Evolutionary conservation across 163 green algal species (phyloP).

Genomic region (Volvox carteri): DNA sequence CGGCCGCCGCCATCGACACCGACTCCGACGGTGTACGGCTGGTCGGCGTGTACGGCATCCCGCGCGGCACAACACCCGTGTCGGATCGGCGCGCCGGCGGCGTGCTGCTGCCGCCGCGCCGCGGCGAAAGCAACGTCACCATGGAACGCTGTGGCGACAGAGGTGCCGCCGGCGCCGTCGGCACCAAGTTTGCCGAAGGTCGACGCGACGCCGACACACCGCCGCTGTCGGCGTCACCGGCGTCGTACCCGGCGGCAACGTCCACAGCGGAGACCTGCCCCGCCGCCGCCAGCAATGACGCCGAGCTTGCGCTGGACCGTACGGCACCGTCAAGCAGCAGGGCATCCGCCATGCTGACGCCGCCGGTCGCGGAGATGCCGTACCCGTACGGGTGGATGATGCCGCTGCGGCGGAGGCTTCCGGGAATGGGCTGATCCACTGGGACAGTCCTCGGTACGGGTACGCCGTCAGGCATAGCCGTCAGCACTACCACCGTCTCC

Average conservation of each 20-base stretch:
- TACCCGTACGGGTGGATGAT: not conserved
- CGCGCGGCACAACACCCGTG: not conserved
- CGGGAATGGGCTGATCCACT: not conserved
- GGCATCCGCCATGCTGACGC: not conserved
- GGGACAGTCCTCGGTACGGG: constrained; percentile 34
- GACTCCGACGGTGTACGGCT: not conserved
- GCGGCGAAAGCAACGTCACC: not conserved
- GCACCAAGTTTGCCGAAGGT: not conserved
- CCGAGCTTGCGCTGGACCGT: not conserved
- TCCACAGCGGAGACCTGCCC: not conserved
- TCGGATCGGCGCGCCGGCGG: constrained; percentile 2
- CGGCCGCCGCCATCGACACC: not conserved
- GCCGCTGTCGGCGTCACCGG: not conserved
- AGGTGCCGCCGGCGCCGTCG: not conserved
- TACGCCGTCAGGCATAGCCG: constrained; percentile 12
- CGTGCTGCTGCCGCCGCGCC: not conserved
- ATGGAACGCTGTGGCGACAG: constrained; percentile 27
- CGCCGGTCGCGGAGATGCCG: not conserved
- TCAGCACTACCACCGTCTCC: constrained; percentile 27
- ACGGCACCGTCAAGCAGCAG: not conserved
- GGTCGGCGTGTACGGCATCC: not conserved
- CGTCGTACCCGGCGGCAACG: not conserved
- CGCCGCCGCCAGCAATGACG: not conserved
- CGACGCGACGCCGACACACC: not conserved
- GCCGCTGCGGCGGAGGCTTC: constrained; percentile 29